Conservation (phyloP, 1,284 basidiomycete genomes). For the Cystobasidiaceae sp. region DNA sequence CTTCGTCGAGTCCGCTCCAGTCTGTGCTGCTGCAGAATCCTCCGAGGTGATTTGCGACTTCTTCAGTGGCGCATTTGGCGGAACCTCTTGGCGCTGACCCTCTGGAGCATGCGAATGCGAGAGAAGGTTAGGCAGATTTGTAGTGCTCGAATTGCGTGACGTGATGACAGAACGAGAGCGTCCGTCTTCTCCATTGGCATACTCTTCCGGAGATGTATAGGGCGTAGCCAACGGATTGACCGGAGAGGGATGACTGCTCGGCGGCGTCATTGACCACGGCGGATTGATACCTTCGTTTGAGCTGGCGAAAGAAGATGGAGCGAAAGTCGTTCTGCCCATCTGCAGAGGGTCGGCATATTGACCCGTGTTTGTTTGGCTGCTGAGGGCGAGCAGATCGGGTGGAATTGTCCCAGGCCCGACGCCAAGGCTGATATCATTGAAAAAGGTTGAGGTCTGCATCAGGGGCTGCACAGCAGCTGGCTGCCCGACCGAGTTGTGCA, state of each 20-base stretch:
- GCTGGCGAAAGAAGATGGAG: neutral
- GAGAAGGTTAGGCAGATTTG: conserved; percentile 2
- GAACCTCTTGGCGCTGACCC: neutral
- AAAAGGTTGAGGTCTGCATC: no score
- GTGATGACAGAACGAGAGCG: neutral
- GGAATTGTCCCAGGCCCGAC: neutral
- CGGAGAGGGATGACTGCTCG: conserved; percentile 1
- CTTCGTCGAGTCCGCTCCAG: neutral
- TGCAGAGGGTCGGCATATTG: conserved; percentile 1
- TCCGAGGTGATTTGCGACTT: neutral
- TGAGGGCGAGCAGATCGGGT: neutral
- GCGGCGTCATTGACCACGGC: neutral
- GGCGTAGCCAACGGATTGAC: no score
- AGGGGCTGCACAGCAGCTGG: conserved; percentile 15
- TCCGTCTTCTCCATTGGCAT: neutral
- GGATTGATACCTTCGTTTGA: neutral
- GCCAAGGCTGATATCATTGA: no score
- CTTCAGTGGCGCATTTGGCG: neutral
- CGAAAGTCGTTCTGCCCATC: neutral
- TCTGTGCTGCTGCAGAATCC: neutral
- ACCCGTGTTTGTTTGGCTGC: neutral
- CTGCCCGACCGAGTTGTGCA: conserved; percentile 5
- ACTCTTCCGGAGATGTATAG: conserved; percentile 4
- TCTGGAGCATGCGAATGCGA: neutral
- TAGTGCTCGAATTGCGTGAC: neutral